Base-by-base conservation (phyloP, 345 rosid genomes). In the Eucalyptus sp. region DNA sequence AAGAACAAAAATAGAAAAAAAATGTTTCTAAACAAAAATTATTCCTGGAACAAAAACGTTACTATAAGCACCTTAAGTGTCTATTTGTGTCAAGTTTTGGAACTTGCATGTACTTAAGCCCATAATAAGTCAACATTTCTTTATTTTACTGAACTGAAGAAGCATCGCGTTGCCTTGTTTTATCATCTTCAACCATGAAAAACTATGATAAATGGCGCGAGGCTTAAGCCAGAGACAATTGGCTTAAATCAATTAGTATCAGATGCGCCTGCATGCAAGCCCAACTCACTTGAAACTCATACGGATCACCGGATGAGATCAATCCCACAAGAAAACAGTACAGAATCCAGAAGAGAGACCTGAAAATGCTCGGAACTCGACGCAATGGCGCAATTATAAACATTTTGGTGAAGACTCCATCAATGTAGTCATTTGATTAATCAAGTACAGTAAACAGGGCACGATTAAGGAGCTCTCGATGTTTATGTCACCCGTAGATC, bases 51-150 rank as follows among this genome's bases (percentile, higher is more conserved):
- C 20, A 50, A 50, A 50, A 50, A 50, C 20, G 0, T 1, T 50
- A 50, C 7, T 50, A 50, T 50, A 50, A 0, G 0, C 54, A 50
- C 37, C 20, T 51, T 51, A 16, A 16, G 8, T 51, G 20, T 51
- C 20, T 51, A 51, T 1, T 51, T 51, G 20, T 16, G 2, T 16
- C 20, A 16, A 16, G 8, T 51, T 51, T 51, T 16, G 54, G 54
- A 8, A 51, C 54, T 51, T 16, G 54, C 0, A 0, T 51, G 54
- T 51, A 51, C 20, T 1, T 51, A 0, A 51, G 54, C 2, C 54
- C 20, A 51, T 51, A 51, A 51, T 16, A 51, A 16, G 16, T 51
- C 8, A 51, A 51, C 20, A 16, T 51, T 51, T 51, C 54, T 51
- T 51, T 51, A 16, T 51, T 51, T 51, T 51, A 51, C 54, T 2